These are phyloP conservation scores for Hansenula sp. DNA, from an alignment of 1,139 yeast species.

Conservation along the genomic window DNA sequence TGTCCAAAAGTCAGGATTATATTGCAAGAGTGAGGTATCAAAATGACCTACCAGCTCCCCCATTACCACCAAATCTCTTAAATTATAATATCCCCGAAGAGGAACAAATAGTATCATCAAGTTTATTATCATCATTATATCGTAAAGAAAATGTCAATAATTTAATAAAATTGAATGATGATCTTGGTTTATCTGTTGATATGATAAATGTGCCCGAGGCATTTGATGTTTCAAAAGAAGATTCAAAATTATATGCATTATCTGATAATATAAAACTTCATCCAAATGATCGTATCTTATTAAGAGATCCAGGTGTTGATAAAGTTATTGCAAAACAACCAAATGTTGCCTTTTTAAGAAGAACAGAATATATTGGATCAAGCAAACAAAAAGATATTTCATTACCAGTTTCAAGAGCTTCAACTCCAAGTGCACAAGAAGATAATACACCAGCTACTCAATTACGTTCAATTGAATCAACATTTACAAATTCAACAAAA, in stretches of 20 bases:
- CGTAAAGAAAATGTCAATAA: constrained; percentile 64
- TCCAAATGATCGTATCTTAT: constrained; percentile 68
- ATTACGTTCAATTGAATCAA: constrained; percentile 65
- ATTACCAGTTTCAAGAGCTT: constrained; percentile 9
- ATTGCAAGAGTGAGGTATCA: constrained; percentile 83
- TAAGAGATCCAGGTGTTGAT: constrained; percentile 71
- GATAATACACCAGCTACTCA: constrained; percentile 56
- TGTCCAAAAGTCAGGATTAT: constrained; percentile 71
- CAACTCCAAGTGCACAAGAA: constrained; percentile 6
- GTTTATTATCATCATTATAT: constrained; percentile 68
- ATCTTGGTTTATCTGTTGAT: constrained; percentile 79
- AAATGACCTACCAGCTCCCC: constrained; percentile 90
- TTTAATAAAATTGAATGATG: constrained; percentile 63
- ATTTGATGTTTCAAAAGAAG: constrained; percentile 54
- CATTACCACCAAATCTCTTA: constrained; percentile 82
- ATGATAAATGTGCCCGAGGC: constrained; percentile 63
- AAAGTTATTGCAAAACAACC: constrained; percentile 47
- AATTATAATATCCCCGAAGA: constrained; percentile 42
- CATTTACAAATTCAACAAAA: constrained; percentile 61
- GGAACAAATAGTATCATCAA: constrained; percentile 51
- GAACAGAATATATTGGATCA: constrained; percentile 79
- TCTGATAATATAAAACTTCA: constrained; percentile 45
- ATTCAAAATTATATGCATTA: constrained; percentile 37
- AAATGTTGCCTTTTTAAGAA: constrained; percentile 79
- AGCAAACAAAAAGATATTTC: constrained; percentile 2